Conservation (phyloP, 306 rosid species). For the Ormosia semicastrata region DNA sequence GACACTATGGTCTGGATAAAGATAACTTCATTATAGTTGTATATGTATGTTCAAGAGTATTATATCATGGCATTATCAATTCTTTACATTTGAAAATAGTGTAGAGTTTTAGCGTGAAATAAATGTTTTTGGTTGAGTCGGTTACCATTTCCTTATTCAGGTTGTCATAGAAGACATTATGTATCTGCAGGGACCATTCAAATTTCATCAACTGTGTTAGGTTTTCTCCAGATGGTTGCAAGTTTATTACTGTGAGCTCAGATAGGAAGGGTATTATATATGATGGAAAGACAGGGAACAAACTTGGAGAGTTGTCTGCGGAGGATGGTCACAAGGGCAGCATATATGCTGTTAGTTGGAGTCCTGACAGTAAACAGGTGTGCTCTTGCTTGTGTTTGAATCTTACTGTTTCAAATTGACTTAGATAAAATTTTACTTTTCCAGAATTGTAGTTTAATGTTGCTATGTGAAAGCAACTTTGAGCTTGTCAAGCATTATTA, state of each 20-base stretch:
- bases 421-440: background rate
- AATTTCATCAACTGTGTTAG: conserved; percentile 87
- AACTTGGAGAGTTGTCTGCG: conserved; percentile 79
- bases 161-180: conserved; percentile 42
- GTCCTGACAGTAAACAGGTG: conserved; percentile 92
- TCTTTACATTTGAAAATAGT: conserved; percentile 12
- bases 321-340: conserved; percentile 93
- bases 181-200: conserved; percentile 88
- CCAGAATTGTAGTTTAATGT: background rate
- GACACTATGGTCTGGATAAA: background rate
- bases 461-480: background rate
- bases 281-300: conserved; percentile 79
- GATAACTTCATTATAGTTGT: background rate
- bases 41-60: background rate
- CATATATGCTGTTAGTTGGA: conserved; percentile 94
- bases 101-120: conserved; percentile 1
- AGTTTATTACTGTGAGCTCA: conserved; percentile 88
- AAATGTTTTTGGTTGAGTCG: conserved; percentile 39
- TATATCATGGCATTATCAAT: background rate
- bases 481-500: conserved; percentile 2
- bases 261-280: conserved; percentile 79
- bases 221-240: conserved; percentile 94
- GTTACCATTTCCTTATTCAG: conserved; percentile 39
- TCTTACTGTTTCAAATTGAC: conserved; percentile 13
- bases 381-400: conserved; percentile 4